A percentile compares a stretch with the other conserved stretches of the same genome.
Evolutionary conservation across 805 yeast genomes (phyloP).

Genomic region (Pichia heedii): DNA sequence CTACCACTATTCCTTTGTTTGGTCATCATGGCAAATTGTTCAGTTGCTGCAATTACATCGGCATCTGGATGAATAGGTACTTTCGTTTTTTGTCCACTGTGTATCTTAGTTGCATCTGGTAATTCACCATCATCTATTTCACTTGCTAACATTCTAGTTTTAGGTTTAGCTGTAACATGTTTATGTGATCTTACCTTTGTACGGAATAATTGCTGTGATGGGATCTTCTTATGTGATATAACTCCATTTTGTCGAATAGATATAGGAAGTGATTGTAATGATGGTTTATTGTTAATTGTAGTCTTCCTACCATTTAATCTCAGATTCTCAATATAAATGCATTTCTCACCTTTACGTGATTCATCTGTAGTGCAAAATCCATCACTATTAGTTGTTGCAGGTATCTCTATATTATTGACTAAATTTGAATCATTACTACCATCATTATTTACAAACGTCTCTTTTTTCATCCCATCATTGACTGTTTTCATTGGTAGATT

Average conservation of each 20-base stretch:
- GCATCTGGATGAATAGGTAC: slow-evolving; percentile 27
- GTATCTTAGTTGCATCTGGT: slow-evolving; percentile 27
- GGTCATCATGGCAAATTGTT: slow-evolving; percentile 12
- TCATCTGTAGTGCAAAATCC: background rate
- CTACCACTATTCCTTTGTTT: background rate
- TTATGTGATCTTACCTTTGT: slow-evolving; percentile 32
- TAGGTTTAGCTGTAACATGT: slow-evolving; percentile 54
- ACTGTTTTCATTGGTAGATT: background rate
- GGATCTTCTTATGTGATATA: slow-evolving; percentile 20
- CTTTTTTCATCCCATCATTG: background rate
- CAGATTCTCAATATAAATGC: slow-evolving; percentile 37
- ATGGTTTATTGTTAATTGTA: slow-evolving; percentile 18
- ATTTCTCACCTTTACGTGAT: slow-evolving; percentile 37
- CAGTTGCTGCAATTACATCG: slow-evolving; percentile 23
- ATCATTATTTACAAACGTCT: slow-evolving; percentile 1
- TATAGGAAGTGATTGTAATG: slow-evolving; percentile 37
- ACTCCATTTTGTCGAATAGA: slow-evolving; percentile 38
- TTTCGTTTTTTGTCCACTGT: slow-evolving; percentile 20
- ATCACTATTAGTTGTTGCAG: background rate
- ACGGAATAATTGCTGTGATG: slow-evolving; percentile 18
- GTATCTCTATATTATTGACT: too few relatives aligned
- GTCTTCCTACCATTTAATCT: slow-evolving; percentile 5
- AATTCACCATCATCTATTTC: slow-evolving; percentile 63
- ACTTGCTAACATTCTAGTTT: slow-evolving; percentile 62
- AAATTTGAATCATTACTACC: background rate